Evolutionary conservation across 176 grass and related monocot species (phyloP).

Genomic region (Alloteropsis semialata): DNA sequence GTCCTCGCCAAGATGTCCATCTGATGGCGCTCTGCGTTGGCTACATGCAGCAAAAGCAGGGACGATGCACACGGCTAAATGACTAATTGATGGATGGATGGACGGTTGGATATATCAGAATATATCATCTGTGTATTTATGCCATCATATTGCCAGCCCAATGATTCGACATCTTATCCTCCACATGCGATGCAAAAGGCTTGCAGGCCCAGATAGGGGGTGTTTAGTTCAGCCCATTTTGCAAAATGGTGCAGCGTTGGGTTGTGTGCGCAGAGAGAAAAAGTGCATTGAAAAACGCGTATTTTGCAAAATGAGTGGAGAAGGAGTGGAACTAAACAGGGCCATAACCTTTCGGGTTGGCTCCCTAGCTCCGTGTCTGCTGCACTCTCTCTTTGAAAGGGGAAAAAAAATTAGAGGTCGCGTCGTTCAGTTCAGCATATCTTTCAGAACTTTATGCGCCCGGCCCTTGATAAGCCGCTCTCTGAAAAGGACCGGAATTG

Average conservation of each 20-base stretch:
- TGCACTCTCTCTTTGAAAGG: not conserved
- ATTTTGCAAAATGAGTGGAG: too few relatives aligned
- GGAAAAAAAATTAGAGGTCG: not conserved
- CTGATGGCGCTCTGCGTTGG: slow-evolving; percentile 34
- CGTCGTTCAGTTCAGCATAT: slow-evolving; percentile 6
- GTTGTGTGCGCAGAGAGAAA: too few relatives aligned
- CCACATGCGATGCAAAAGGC: slow-evolving; percentile 21
- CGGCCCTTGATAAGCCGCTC: not conserved
- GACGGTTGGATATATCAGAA: not conserved
- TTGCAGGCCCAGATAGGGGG: slow-evolving; percentile 25
- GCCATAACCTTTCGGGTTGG: slow-evolving; percentile 8
- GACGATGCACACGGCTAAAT: not conserved
- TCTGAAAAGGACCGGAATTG: not conserved
- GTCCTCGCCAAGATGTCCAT: not conserved
- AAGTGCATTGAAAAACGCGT: too few relatives aligned
- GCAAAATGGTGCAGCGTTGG: too few relatives aligned
- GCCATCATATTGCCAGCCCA: not conserved
- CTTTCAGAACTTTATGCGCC: slow-evolving; percentile 8
- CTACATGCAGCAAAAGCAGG: slow-evolving; percentile 17
- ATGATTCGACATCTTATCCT: slow-evolving; percentile 41
- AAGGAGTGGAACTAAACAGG: too few relatives aligned
- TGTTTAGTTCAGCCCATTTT: too few relatives aligned
- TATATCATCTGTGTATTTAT: not conserved
- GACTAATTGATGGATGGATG: not conserved
- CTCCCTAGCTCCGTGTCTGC: not conserved